These are phyloP conservation scores for Didymosphaeria variabile DNA, from an alignment of 2,329 filamentous ascomycete species.

Conservation along the genomic window DNA sequence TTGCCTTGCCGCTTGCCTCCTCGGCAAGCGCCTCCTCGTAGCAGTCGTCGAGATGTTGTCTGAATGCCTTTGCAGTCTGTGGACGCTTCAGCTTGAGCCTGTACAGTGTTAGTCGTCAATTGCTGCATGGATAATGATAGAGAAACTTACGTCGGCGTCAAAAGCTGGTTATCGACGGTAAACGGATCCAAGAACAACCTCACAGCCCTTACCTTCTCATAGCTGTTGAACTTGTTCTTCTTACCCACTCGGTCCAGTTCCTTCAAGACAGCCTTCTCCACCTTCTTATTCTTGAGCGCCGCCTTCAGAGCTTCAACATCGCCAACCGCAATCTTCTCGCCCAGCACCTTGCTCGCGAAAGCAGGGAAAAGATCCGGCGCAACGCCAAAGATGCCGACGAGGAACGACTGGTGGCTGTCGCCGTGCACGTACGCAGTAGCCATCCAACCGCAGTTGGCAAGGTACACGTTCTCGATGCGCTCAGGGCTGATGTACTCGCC, in stretches of 20 bases:
- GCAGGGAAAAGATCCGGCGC: slow-evolving; percentile 84
- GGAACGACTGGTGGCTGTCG: slow-evolving; percentile 79
- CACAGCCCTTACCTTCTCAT: slow-evolving; percentile 80
- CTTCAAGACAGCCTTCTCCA: slow-evolving; percentile 78
- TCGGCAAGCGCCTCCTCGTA: slow-evolving; percentile 64
- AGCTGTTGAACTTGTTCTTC: slow-evolving; percentile 90
- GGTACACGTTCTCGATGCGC: slow-evolving; percentile 93
- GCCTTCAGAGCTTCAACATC: slow-evolving; percentile 74
- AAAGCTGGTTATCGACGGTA: slow-evolving; percentile 87
- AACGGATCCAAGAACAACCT: slow-evolving; percentile 88
- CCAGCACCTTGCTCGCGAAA: slow-evolving; percentile 80
- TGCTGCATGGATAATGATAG: neutral
- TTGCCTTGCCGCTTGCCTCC: slow-evolving; percentile 52
- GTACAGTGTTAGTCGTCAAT: slow-evolving; percentile 26
- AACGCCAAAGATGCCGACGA: slow-evolving; percentile 89
- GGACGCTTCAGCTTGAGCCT: slow-evolving; percentile 78
- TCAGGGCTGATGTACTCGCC: slow-evolving; percentile 98
- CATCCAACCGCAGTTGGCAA: slow-evolving; percentile 81
- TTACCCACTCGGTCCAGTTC: slow-evolving; percentile 80
- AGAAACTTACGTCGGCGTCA: slow-evolving; percentile 82
- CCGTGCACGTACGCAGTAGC: slow-evolving; percentile 90
- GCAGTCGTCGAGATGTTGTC: slow-evolving; percentile 65
- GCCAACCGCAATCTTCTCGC: slow-evolving; percentile 68
- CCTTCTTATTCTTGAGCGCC: slow-evolving; percentile 72
- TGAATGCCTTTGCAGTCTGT: slow-evolving; percentile 70